Percentiles rank a stretch among this genome's conserved stretches.
Evolutionary conservation across 805 yeast genomes (phyloP).

Genomic region (Metschnikowia baotianmanensis): DNA sequence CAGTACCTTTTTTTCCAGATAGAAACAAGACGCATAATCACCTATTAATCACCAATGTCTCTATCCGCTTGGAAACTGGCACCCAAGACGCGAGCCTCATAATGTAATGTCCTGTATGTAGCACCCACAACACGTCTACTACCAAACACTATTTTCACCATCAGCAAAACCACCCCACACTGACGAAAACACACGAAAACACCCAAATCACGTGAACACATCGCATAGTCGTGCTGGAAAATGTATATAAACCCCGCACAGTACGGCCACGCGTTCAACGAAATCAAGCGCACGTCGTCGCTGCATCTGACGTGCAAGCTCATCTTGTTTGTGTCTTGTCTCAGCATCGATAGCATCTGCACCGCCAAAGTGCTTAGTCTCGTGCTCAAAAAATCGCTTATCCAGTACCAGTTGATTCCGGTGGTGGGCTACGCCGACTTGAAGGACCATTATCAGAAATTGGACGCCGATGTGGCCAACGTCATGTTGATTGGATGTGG

Average conservation of each 20-base stretch:
- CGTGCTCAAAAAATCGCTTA: constrained; percentile 72
- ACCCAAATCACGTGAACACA: too few species aligned
- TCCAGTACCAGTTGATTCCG: constrained; percentile 87
- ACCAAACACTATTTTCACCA: too few species aligned
- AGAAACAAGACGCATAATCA: too few species aligned
- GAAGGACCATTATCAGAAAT: constrained; percentile 53
- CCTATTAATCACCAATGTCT: too few species aligned
- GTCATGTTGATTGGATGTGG: constrained; percentile 90
- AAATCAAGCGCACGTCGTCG: constrained; percentile 65
- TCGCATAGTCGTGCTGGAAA: not conserved
- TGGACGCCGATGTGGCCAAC: constrained; percentile 75
- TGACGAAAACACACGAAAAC: too few species aligned
- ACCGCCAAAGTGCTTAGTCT: constrained; percentile 74
- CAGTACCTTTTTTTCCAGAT: too few species aligned
- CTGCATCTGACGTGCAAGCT: constrained; percentile 92
- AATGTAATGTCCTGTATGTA: not conserved
- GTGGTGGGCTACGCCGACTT: constrained; percentile 89
- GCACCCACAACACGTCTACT: not conserved
- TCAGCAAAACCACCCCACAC: too few species aligned
- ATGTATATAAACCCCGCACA: constrained; percentile 79
- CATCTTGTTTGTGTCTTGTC: constrained; percentile 83
- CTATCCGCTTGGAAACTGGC: too few species aligned
- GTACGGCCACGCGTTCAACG: constrained; percentile 64
- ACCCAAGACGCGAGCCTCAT: too few species aligned
- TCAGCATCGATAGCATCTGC: constrained; percentile 89